Base-by-base conservation (phyloP, 495 filamentous ascomycete species). In the Neurospora pannonica region DNA sequence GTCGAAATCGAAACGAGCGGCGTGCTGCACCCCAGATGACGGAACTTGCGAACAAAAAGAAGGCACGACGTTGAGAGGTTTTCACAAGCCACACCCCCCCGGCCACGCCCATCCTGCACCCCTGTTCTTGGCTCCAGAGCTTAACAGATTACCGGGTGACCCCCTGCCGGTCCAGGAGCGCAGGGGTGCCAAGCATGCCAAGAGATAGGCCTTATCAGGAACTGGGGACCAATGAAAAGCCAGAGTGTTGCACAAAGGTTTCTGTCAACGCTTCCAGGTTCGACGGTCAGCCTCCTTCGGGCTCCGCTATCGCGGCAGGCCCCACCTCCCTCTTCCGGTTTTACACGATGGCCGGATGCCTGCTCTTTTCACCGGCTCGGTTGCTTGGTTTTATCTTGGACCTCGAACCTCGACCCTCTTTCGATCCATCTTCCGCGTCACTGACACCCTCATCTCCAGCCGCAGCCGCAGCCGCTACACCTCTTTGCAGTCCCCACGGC, bases 151-250 rank as follows among this genome's bases (percentile, higher is more conserved):
- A 54, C 71, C 42, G 34, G 8, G 15, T 0, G 38, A 3, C 8
- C 38, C 67, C 28, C 69, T 37, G 28, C 31, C 48, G 24, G 54
- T 67, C 38, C n/a, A 37, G 19, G 46, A 48, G 21, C 24, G 54
- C 54, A 62, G 54, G 54, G 54, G 7, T 34, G 72, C 75, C 71
- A 72, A 74, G 74, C 19, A 40, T 37, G 79, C 79, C 78, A 81
- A 81, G 79, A 76, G 76, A 79, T 78, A 77, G 70, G 74, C 72
- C 76, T 79, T 76, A 79, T 78, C 75, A 70, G 19, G 28, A 69
- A 17, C 3, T 13, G 31, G 38, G 36, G 19, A 70, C 78, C 79
- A 81, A 81, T 81, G 39, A 75, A 42, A 31, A 38, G 28, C 40
- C 73, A 75, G 69, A 72, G 73, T 75, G 74, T 77, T 79, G 74